Evolutionary conservation across 2,329 filamentous ascomycete species (phyloP).

Genomic region (Alternaria ethzedia): DNA sequence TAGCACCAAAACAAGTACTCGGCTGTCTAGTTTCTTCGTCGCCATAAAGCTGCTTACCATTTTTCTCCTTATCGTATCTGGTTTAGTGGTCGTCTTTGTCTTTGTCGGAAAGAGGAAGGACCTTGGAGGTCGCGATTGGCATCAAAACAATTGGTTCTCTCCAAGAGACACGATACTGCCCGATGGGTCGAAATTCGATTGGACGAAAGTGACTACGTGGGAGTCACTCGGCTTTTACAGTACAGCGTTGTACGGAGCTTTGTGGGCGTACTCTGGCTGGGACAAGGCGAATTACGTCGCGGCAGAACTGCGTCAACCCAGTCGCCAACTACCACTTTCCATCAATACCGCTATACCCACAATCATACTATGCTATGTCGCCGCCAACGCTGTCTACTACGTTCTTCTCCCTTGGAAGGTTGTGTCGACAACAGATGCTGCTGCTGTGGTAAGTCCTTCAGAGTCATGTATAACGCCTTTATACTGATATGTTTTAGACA

Average conservation of each 20-base stretch:
- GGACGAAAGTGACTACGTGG: slow-evolving; percentile 57
- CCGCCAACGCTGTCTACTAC: slow-evolving; percentile 68
- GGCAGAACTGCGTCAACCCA: slow-evolving; percentile 43
- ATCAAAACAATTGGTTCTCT: slow-evolving; percentile 41
- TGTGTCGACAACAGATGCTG: slow-evolving; percentile 66
- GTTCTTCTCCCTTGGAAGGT: slow-evolving; percentile 66
- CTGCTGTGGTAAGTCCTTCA: slow-evolving; percentile 62
- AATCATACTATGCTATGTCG: slow-evolving; percentile 66
- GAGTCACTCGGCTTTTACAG: slow-evolving; percentile 67
- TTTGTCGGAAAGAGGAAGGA: slow-evolving; percentile 37
- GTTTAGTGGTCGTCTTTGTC: slow-evolving; percentile 42
- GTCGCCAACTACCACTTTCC: slow-evolving; percentile 61
- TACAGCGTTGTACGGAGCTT: slow-evolving; percentile 57
- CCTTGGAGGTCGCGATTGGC: slow-evolving; percentile 43
- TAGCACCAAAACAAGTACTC: slow-evolving; percentile 52
- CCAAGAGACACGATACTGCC: slow-evolving; percentile 34
- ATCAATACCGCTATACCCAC: slow-evolving; percentile 69
- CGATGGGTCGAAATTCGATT: slow-evolving; percentile 42
- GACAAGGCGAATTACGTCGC: slow-evolving; percentile 51
- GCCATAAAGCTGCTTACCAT: slow-evolving; percentile 47
- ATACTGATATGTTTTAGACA: slow-evolving; percentile 21
- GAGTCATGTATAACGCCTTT: not conserved
- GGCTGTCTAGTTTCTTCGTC: slow-evolving; percentile 48
- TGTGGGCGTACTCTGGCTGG: slow-evolving; percentile 48
- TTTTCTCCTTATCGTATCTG: slow-evolving; percentile 43